A percentile compares a stretch with the other conserved stretches of the same genome.
phyloP scores from a whole-genome alignment of 2,329 filamentous ascomycete species.

The Alternaria sp. region DNA sequence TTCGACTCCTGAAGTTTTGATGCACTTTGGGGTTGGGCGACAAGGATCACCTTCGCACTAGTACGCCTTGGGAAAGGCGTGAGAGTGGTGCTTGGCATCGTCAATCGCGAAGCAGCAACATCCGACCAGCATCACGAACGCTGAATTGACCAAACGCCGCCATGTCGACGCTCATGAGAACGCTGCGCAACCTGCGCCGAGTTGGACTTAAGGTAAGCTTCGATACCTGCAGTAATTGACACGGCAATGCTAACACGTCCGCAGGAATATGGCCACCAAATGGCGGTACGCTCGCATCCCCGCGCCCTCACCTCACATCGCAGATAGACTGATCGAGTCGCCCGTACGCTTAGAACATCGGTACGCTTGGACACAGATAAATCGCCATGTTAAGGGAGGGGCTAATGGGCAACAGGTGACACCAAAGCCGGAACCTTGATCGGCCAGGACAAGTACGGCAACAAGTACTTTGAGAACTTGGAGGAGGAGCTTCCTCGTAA shows the following conservation, averaged over 20 bases:
- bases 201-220: slow-evolving; percentile 81
- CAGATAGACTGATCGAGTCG: slow-evolving; percentile 33
- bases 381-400: background rate
- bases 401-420: slow-evolving; percentile 70
- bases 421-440: slow-evolving; percentile 92
- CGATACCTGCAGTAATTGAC: slow-evolving; percentile 11
- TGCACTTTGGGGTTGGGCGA: slow-evolving; percentile 17
- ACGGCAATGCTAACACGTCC: slow-evolving; percentile 41
- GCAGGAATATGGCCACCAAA: slow-evolving; percentile 89
- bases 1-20: slow-evolving; percentile 35
- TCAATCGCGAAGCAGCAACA: slow-evolving; percentile 24
- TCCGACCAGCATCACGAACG: slow-evolving; percentile 22
- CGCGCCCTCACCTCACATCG: slow-evolving; percentile 26
- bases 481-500: slow-evolving; percentile 86
- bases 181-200: slow-evolving; percentile 83
- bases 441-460: slow-evolving; percentile 86
- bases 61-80: slow-evolving; percentile 4
- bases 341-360: slow-evolving; percentile 45
- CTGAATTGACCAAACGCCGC: slow-evolving; percentile 45
- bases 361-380: slow-evolving; percentile 29
- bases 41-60: slow-evolving; percentile 18
- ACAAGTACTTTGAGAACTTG: slow-evolving; percentile 96
- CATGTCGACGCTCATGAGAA: slow-evolving; percentile 93
- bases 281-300: slow-evolving; percentile 72
- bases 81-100: slow-evolving; percentile 27